Evolutionary conservation across 2,329 filamentous ascomycete species (phyloP), one percentile per base, ranked within the genome.

Genomic region (Penicillium capsulatum): DNA sequence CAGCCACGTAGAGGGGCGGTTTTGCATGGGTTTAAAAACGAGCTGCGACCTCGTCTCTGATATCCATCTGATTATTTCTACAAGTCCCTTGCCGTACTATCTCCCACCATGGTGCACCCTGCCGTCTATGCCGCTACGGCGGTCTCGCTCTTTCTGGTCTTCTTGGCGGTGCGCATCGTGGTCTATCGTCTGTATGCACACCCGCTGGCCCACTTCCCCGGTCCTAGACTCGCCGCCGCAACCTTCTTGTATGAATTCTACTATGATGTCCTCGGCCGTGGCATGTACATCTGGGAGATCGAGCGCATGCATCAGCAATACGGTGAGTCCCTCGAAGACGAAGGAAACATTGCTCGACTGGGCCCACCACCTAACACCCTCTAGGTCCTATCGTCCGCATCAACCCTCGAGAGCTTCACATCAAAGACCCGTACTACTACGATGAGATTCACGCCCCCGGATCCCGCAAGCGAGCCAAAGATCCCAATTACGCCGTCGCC

Each of bases 331-430:
- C 3, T 29, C 17, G 4, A 26, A 16, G 34, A 17, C 14, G 24
- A 31, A 37, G 16, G 22, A 14, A 11, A 28, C n/a, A 24, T 35
- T 15, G 3, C 14, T 8, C 24, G 7, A 20, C 13, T 31, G n/a
- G 9, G 8, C 13, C 15, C 2, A 34, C 13, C 16, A 29, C 14
- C 29, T 31, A 9, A 40, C 13, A 29, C 20, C 38, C 8, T 7
- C 24, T 17, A 63, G 59, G 63, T 2, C 61, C 63, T 3, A 64
- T 68, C 14, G 52, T 67, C 7, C 63, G 65, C 10, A 59, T 68
- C 33, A 65, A 49, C 17, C 64, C 65, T 1, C 47, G 55, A 24
- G 64, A 68, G 40, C 19, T 68, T 0, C 65, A 67, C 41, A 55
- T 67, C 36, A 54, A 55, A 32, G 65, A 68, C 36, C 48, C 64